Base-by-base conservation (phyloP, 2,329 filamentous ascomycete species). In the Fusarium drepaniforme region DNA sequence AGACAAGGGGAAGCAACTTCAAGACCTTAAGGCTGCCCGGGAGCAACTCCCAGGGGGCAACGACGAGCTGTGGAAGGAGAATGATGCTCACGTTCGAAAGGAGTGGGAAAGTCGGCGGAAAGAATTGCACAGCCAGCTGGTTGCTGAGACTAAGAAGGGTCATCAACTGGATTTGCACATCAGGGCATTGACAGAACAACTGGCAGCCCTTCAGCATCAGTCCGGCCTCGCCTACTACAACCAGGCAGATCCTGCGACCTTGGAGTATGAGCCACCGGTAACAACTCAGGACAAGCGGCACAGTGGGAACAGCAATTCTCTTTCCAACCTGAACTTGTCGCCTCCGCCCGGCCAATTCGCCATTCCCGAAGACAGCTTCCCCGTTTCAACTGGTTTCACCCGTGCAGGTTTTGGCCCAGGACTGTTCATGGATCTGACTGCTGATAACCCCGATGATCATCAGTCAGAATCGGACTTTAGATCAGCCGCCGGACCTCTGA, bases 11-110 rank as follows among this genome's bases (percentile, higher is more conserved):
- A 93, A 93, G 65, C 90, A 93, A 74, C 90, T 96, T 74, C 94
- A 94, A 80, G 89, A 92, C 62, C 87, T 95, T 30, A 94, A 97
- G 80, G 91, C 92, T 68, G 90, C 93, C 74, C 86, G 91, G 60
- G 93, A 93, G 81, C 89, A 88, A 66, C 86, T 91, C 15, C 88
- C 90, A 3, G 91, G 89, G 18, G 89, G 86, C n/a, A 88, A 91
- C 66, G 90, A 91, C 42, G 89, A 91, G 16, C 87, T 86, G 71
- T 88, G 85, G 86, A 85, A 86, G 63, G 85, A 88, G 63, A 85
- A 84, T 64, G 87, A 91, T 61, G 82, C 82, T 57, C 85, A 88
- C 58, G 83, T 91, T 25, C 87, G 88, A 68, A 85, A 87, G 58
- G 87, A 90, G 35, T 93, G 90, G 88, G 88, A 89, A 28, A 82